Base-by-base conservation (phyloP, 2,329 filamentous ascomycete genomes). In the Tolypocladium ophioglossoides region DNA sequence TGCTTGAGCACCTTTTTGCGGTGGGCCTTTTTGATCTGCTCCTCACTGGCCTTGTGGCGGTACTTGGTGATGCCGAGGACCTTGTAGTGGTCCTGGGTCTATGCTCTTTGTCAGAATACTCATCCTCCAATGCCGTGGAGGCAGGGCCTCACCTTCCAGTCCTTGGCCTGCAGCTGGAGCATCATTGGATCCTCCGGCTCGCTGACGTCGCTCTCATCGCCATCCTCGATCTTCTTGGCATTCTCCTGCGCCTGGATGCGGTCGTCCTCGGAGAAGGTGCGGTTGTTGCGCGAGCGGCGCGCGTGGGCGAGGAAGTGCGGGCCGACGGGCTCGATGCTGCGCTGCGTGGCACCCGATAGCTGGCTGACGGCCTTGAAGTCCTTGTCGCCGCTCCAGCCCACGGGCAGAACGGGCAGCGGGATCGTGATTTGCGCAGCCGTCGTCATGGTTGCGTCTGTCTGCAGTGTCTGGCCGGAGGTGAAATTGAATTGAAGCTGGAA, bases 1-100 rank as follows among this genome's bases (percentile, higher is more conserved):
- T 99, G 94, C 77, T 91, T 92, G 62, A 99, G 87, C 61, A 99
- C 94, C 87, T 99, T 99, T 84, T 95, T 96, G 78, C 94, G 90
- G 78, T 99, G 92, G 62, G 95, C 94, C 65, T 89, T 89, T 82
- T 96, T 97, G 80, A 99, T 97, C 78, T 97, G 92, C 62, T 97
- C 92, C 73, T 96, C 91, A 56, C 89, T 96, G 53, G 94, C 95
- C 74, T 83, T 89, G 78, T 80, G 94, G 66, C 94, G 87, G 79
- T 95, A 92, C 75, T 91, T 95, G 69, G 87, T 87, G 60, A 99
- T 78, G 59, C 94, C 94, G 56, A 99, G 86, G 54, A 99, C 88
- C 65, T 94, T 91, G 75, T 99, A 99, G 77, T 99, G 94, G 69
- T 99, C 94, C 84, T 99, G 94, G 62, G 78, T 80, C 89, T 95